Percentiles rank a stretch among this genome's conserved stretches.
Conservation (phyloP, 176 grass and related monocot genomes). For the Hordeum marinum region DNA sequence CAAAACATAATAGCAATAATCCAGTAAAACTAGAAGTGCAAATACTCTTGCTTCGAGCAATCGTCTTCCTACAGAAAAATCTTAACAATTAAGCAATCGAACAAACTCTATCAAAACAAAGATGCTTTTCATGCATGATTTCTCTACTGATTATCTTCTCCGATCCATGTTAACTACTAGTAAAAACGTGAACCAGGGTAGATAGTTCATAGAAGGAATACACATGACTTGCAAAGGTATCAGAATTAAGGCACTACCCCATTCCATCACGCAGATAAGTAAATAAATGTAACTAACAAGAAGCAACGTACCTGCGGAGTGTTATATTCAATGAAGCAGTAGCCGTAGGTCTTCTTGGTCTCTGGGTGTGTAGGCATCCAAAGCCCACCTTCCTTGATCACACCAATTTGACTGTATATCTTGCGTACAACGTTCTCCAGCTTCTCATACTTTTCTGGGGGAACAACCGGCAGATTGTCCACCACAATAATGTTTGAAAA, state of each 20-base stretch:
- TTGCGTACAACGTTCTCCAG: conserved; percentile 69
- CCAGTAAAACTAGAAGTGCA: background rate
- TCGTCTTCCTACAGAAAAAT: background rate
- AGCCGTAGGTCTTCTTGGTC: conserved; percentile 72
- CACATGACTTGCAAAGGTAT: no score
- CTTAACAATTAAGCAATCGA: conserved; percentile 12
- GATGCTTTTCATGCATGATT: no score
- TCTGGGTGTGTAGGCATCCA: conserved; percentile 82
- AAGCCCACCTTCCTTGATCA: conserved; percentile 45
- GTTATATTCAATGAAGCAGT: conserved; percentile 81
- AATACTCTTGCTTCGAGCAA: background rate
- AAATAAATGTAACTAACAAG: background rate
- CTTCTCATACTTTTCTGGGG: conserved; percentile 84
- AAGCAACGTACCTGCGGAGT: conserved; percentile 61
- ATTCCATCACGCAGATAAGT: background rate
- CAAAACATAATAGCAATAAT: background rate
- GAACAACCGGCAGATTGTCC: conserved; percentile 79
- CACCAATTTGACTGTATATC: conserved; percentile 62
- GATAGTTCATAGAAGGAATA: background rate
- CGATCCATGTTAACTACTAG: no score
- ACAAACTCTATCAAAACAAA: background rate
- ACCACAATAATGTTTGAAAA: conserved; percentile 66
- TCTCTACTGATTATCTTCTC: no score
- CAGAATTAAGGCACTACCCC: background rate
- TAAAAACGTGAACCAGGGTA: no score